Evolutionary conservation across 805 yeast species (phyloP), one percentile per base, ranked within the genome.

Genomic region (Teunomyces gatunensis): DNA sequence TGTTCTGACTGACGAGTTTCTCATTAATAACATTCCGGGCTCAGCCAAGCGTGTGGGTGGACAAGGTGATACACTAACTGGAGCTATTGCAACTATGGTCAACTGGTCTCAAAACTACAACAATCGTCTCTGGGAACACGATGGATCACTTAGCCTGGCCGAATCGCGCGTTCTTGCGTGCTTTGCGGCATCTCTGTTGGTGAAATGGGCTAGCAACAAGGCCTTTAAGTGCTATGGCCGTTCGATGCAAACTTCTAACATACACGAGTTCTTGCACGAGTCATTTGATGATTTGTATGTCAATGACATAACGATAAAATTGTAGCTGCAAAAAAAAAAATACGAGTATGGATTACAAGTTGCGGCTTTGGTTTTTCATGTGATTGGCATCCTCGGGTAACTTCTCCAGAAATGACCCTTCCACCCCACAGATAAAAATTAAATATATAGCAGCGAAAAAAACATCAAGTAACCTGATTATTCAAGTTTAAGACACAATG

Each of bases 1-100:
- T 9, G 85, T 81, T 4, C 69, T 75, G 44, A 80, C 79, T 2
- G 71, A 67, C 3, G 59, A 64, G 4, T 57, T 68, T 4, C 52
- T 87, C 5, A 56, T 67, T 3, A 78, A 75, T 51, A 74, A 73
- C 30, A 59, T 71, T 28, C 57, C 63, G 12, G 97, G 98, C 1
- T 84, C 94, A 5, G 65, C 69, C 43, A 85, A 88, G 59, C 75
- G 99, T 46, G 95, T 88, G 6, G 97, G 97, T 10, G 99, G 99
- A 0, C 98, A 94, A 68, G 99, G 99, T 21, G 99, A 94, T 58
- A 87, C 97, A 0, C 64, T 94, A 34, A 80, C 92, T 0, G 99
- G 99, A 0, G 72, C 88, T 20, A 67, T 90, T n/a, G 90, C 91
- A 1, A 85, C 96, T 0, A 73, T 92, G 57, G 59, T 87, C 29